Conservation (phyloP, 768 basidiomycete genomes). For the Podaxis rugospora region DNA sequence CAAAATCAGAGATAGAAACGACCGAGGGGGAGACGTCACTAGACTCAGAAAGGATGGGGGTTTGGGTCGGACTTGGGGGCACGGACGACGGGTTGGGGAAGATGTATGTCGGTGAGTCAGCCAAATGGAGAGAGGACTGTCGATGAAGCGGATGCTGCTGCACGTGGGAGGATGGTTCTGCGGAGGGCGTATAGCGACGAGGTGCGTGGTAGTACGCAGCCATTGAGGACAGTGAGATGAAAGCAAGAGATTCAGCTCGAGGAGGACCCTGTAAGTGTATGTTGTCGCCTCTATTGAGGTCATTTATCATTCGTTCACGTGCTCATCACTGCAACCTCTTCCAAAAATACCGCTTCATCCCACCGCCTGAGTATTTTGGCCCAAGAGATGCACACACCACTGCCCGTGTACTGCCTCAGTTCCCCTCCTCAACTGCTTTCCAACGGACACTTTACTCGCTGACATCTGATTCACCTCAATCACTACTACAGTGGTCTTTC, state of each 20-base stretch:
- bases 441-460: not conserved
- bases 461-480: not conserved
- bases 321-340: not conserved
- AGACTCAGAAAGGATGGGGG: slow-evolving; percentile 11
- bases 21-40: slow-evolving; percentile 10
- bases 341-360: not conserved
- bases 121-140: not conserved
- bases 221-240: not conserved
- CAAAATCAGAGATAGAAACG: slow-evolving; percentile 8
- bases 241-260: not conserved
- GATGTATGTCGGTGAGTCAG: slow-evolving; percentile 13
- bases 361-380: not conserved
- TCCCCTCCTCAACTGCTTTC: not conserved
- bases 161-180: not conserved
- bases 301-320: not conserved
- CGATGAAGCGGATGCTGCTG: not conserved
- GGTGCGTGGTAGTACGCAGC: not conserved
- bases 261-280: not conserved
- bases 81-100: slow-evolving; percentile 19
- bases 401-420: not conserved
- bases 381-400: not conserved
- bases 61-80: slow-evolving; percentile 15
- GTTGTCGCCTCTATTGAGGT: not conserved
- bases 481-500: not conserved
- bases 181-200: not conserved